Percentiles rank a stretch among this genome's conserved stretches.
Evolutionary conservation across 139 green algal genomes (phyloP).

Genomic region (Gonium pectorale): DNA sequence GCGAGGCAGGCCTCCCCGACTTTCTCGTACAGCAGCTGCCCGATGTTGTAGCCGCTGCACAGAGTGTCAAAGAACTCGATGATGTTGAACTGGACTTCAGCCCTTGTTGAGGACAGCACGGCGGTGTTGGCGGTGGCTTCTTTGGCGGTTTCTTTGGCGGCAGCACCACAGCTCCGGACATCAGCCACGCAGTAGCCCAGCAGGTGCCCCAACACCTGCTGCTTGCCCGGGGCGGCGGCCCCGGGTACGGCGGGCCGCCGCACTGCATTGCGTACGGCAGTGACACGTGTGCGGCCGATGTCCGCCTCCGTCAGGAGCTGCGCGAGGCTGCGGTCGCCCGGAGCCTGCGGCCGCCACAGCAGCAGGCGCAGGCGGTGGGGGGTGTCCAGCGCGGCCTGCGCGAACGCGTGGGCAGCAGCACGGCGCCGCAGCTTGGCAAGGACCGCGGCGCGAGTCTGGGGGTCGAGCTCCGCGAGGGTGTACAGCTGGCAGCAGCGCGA

Average conservation of each 20-base stretch:
- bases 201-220: background rate
- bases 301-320: background rate
- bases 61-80: slow-evolving; percentile 36
- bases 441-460: background rate
- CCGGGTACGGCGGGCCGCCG: too few species aligned
- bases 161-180: too few species aligned
- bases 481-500: background rate
- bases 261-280: background rate
- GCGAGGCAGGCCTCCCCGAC: background rate
- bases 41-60: slow-evolving; percentile 16
- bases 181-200: slow-evolving; percentile 8
- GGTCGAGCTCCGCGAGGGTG: background rate
- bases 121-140: background rate
- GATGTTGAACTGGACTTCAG: background rate
- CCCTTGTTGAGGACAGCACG: too few species aligned
- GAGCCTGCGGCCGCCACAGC: too few species aligned
- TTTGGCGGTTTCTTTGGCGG: background rate
- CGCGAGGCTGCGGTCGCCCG: too few species aligned
- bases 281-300: background rate
- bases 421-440: background rate
- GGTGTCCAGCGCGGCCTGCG: background rate
- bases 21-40: background rate
- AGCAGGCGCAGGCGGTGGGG: background rate
- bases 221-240: too few species aligned
- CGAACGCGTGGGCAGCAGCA: background rate